Base-by-base conservation (phyloP, 352 stramenopile genomes). In the Phytophthora pluvialis region DNA sequence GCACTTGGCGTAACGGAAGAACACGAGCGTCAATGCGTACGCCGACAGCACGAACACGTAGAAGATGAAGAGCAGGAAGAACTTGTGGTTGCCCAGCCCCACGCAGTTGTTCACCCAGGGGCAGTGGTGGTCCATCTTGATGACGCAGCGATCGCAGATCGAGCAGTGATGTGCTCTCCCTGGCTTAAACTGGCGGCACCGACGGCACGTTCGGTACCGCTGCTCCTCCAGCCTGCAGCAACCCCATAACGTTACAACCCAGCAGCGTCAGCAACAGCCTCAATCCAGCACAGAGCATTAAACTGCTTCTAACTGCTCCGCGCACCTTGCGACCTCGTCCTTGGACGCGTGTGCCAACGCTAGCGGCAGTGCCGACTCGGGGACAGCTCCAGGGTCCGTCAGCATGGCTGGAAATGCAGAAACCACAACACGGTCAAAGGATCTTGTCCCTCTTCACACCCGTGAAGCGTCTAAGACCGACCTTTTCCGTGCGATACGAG, bases 31-130 rank as follows among this genome's bases (percentile, higher is more conserved):
- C 35, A 99, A 74, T 43, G 96, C 90, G 75, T 99, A 99, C 8
- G 79, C 50, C 52, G 97, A 99, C 16, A 98, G 81, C 11, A 98
- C n/a, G 50, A 98, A 99, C 7, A 98, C 86, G 66, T 94, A 96
- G 63, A 96, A 94, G 65, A 96, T 93, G 53, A 94, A 96, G 47
- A 94, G 82, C 58, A 96, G 58, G 59, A 96, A 96, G 65, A 95
- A 95, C 82, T 99, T 99, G 92, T 99, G 97, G 84, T 99, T 99
- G 56, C 96, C 96, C 65, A 99, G 91, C 8, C 97, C 98, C 53
- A 99, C 97, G 75, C 97, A 99, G 86, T 99, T 99, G 84, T 99
- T 99, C 36, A 99, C 93, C 97, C 97, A 99, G 25, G 97, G 97
- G 76, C 97, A 99, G 75, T 99, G 96, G 92, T 99, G 97, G 72